Conservation (phyloP, 306 rosid genomes). For the Oemleria cerasiformis region DNA sequence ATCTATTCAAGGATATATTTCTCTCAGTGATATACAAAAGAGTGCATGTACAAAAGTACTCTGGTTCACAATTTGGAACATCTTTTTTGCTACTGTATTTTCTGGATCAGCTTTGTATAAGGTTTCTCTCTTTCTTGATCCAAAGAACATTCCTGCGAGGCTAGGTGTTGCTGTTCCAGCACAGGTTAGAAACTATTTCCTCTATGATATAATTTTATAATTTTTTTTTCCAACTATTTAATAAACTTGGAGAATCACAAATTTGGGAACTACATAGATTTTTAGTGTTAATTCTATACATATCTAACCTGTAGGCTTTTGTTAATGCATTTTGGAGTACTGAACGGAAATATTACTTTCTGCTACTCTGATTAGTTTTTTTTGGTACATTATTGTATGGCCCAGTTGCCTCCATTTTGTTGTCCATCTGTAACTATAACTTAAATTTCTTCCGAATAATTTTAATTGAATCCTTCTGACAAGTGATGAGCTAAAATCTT, state of each 20-base stretch:
- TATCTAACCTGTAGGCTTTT: background rate
- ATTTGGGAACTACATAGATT: background rate
- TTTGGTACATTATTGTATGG: background rate
- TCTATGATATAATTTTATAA: conserved; percentile 12
- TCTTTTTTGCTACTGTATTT: conserved; percentile 85
- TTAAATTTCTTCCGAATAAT: no score
- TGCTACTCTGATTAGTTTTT: background rate
- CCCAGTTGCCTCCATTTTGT: background rate
- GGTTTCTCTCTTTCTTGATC: conserved; percentile 60
- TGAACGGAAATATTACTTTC: background rate
- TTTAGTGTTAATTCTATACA: background rate
- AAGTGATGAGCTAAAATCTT: background rate
- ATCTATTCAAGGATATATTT: conserved; percentile 85
- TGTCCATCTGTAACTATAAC: background rate
- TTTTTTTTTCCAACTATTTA: conserved; percentile 1
- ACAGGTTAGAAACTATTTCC: conserved; percentile 60
- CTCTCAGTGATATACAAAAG: conserved; percentile 69
- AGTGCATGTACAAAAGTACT: conserved; percentile 86
- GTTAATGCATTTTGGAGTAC: background rate
- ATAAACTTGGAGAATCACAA: conserved; percentile 3
- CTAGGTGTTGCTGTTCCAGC: conserved; percentile 81
- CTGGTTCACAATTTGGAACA: conserved; percentile 94
- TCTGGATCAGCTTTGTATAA: conserved; percentile 68
- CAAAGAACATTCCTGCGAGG: conserved; percentile 61
- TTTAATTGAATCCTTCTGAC: background rate